phyloP scores from a whole-genome alignment of 1,284 basidiomycete species.

The Trametes versicolor region DNA sequence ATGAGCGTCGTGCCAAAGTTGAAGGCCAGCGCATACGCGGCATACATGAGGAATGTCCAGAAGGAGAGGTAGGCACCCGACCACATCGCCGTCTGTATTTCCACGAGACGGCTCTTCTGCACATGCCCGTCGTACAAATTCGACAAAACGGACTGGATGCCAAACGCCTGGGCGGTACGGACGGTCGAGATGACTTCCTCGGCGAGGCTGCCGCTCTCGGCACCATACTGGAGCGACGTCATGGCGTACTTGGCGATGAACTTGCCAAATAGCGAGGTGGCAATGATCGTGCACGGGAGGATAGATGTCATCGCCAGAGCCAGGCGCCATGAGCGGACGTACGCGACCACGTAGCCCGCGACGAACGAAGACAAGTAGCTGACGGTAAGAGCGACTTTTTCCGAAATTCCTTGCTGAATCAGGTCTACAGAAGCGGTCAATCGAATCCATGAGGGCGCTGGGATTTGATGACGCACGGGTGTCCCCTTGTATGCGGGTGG shows the following conservation, averaged over 20 bases:
- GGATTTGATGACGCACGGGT: constrained; percentile 66
- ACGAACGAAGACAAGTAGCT: constrained; percentile 75
- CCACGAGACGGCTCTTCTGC: constrained; percentile 61
- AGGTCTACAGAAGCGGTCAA: constrained; percentile 60
- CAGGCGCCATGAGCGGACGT: constrained; percentile 81
- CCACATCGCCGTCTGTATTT: constrained; percentile 72
- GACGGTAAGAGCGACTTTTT: constrained; percentile 82
- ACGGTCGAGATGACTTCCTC: constrained; percentile 95
- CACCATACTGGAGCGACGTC: constrained; percentile 60
- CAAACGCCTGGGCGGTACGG: constrained; percentile 93
- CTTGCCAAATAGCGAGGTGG: constrained; percentile 84
- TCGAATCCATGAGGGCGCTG: neutral
- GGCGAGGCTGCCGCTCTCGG: constrained; percentile 88
- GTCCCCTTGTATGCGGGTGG: constrained; percentile 94
- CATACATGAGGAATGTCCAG: constrained; percentile 88
- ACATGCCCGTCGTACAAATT: constrained; percentile 78
- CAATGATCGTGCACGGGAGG: constrained; percentile 86
- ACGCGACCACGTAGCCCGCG: constrained; percentile 82
- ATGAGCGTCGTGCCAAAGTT: constrained; percentile 88
- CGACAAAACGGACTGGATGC: constrained; percentile 76
- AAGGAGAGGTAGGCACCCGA: constrained; percentile 75
- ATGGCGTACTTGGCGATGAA: constrained; percentile 78
- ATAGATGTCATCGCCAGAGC: constrained; percentile 90
- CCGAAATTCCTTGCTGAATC: constrained; percentile 89
- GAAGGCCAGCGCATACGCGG: constrained; percentile 79